Evolutionary conservation across 2,329 filamentous ascomycete species (phyloP).

Genomic region (Aspergillus transmontanensis): DNA sequence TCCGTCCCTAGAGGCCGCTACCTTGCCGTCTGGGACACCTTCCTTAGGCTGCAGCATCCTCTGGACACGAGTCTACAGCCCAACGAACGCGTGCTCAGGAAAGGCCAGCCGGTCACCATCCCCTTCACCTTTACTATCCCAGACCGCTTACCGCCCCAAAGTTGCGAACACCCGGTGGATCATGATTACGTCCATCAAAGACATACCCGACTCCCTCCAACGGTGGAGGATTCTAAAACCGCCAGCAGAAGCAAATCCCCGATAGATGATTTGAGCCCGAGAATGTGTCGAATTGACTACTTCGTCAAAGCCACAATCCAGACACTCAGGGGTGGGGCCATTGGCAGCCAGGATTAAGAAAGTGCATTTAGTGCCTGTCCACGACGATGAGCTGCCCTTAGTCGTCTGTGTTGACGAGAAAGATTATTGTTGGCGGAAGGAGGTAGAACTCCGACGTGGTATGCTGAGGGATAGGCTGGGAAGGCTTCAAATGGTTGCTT

Average conservation of each 20-base stretch:
- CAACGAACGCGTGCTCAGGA: not conserved
- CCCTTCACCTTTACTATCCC: not conserved
- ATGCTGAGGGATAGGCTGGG: not conserved
- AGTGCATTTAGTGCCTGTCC: not conserved
- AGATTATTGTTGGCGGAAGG: not conserved
- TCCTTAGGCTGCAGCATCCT: not conserved
- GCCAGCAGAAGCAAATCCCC: not conserved
- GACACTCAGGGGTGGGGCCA: not conserved
- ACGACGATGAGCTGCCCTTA: not conserved
- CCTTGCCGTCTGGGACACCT: not conserved
- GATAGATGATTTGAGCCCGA: not conserved
- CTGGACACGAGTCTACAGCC: not conserved
- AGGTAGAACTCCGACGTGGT: not conserved
- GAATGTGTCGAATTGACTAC: not conserved
- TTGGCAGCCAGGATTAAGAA: not conserved
- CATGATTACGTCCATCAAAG: not conserved
- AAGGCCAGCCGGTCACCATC: not conserved
- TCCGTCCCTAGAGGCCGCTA: not conserved
- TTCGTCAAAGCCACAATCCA: not conserved
- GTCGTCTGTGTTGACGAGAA: not conserved
- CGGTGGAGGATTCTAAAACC: not conserved
- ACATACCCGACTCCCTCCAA: not conserved
- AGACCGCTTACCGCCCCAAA: not conserved
- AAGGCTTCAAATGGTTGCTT: not conserved
- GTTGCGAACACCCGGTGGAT: not conserved